phyloP scores from a whole-genome alignment of 108 stramenopile genomes.

The Pseudonitzschia multiseries region DNA sequence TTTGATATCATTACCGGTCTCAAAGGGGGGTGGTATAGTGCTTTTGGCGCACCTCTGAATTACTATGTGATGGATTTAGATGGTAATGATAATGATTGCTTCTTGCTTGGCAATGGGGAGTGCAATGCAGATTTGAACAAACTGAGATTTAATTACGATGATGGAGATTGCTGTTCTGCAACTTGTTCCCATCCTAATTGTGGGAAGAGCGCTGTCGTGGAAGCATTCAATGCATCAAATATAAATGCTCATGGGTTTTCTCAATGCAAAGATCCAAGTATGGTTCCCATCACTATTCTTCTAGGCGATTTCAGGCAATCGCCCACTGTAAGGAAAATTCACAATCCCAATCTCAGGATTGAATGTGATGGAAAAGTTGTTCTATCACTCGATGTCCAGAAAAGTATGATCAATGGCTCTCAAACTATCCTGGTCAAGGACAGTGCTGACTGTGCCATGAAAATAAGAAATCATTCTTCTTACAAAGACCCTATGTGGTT shows the following conservation, averaged over 20 bases:
- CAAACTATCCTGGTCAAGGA: not conserved
- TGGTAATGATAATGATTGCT: not conserved
- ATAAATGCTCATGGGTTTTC: not conserved
- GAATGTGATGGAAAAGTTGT: not conserved
- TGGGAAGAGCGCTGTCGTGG: not conserved
- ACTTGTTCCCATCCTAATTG: not conserved
- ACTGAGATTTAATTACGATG: not conserved
- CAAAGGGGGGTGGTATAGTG: not conserved
- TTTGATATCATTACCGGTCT: not conserved
- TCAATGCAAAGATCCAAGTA: not conserved
- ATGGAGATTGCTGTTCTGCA: slow-evolving; percentile 7
- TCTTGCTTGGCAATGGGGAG: not conserved
- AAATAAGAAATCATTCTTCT: too few species aligned
- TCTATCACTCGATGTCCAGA: not conserved
- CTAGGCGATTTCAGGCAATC: not conserved
- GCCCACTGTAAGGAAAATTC: not conserved
- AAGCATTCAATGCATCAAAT: not conserved
- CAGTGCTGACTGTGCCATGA: not conserved
- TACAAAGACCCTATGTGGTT: not conserved
- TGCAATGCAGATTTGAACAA: not conserved
- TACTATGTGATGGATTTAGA: not conserved
- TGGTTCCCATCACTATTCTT: not conserved
- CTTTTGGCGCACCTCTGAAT: not conserved
- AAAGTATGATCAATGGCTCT: not conserved
- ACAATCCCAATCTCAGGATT: not conserved